These are phyloP conservation scores for Venturiaceae sp. DNA, from an alignment of 2,329 filamentous ascomycete genomes.

Conservation along the genomic window DNA sequence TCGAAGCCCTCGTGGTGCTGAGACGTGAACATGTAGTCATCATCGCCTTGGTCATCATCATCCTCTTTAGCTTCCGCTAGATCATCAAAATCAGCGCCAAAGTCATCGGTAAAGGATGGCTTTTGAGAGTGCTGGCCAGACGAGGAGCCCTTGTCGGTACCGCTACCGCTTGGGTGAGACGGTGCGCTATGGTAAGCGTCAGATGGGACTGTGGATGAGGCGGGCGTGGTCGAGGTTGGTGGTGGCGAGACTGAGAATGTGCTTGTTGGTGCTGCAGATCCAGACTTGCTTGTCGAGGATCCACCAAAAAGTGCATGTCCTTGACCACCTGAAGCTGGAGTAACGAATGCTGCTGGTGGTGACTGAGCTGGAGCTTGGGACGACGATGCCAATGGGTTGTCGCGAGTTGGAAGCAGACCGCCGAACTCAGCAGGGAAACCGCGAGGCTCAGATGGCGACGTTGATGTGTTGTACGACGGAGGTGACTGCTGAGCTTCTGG, in stretches of 20 bases:
- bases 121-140: constrained; percentile 13
- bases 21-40: constrained; percentile 67
- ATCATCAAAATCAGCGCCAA: constrained; percentile 73
- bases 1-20: constrained; percentile 49
- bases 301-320: constrained; percentile 30
- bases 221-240: constrained; percentile 24
- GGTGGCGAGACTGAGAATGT: constrained; percentile 25
- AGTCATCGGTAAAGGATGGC: constrained; percentile 44
- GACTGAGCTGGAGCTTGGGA: constrained; percentile 19
- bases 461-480: constrained; percentile 37
- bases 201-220: constrained; percentile 27
- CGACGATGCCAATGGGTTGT: constrained; percentile 37
- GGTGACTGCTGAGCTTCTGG: constrained; percentile 49
- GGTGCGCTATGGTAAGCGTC: constrained; percentile 32
- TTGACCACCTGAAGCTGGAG: constrained; percentile 20
- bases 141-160: constrained; percentile 21
- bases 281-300: constrained; percentile 21
- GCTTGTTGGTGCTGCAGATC: constrained; percentile 10
- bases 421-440: constrained; percentile 46
- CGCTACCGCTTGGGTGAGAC: constrained; percentile 23
- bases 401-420: constrained; percentile 45
- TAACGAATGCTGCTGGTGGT: constrained; percentile 26
- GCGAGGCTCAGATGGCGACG: background rate
- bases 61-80: constrained; percentile 72
- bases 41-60: constrained; percentile 50